A percentile compares a stretch with the other conserved stretches of the same genome.
Conservation (phyloP, 768 basidiomycete species). For the Tulasnella calospora region DNA sequence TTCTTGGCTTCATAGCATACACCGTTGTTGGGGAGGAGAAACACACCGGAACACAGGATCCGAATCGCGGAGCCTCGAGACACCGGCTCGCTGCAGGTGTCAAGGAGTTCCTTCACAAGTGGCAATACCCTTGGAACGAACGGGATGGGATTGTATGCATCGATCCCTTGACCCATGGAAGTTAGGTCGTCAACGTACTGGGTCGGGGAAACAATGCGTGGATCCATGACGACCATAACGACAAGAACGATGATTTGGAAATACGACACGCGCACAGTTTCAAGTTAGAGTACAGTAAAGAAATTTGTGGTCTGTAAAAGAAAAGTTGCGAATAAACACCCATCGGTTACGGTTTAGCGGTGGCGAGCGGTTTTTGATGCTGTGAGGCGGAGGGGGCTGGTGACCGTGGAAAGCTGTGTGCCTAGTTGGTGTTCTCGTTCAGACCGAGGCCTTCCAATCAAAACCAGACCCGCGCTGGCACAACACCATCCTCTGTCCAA, state of each 20-base stretch:
- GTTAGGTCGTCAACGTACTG: not conserved
- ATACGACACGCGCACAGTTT: not conserved
- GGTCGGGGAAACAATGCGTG: conserved; percentile 1
- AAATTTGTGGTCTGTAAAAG: not conserved
- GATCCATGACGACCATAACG: not conserved
- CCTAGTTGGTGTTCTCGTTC: not conserved
- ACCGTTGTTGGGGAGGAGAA: conserved; percentile 93
- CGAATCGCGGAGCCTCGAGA: conserved; percentile 72
- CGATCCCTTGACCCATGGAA: conserved; percentile 70
- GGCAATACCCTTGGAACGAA: conserved; percentile 93
- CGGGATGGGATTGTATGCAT: conserved; percentile 85
- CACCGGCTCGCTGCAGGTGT: conserved; percentile 79
- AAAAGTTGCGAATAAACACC: not conserved
- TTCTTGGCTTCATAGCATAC: conserved; percentile 52
- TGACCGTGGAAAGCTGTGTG: conserved; percentile 9
- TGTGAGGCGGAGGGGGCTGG: not conserved
- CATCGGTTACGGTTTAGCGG: not conserved
- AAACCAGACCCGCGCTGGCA: not conserved
- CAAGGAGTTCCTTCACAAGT: conserved; percentile 85
- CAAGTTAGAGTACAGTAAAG: not conserved
- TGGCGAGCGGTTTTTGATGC: not conserved
- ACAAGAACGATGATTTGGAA: not conserved
- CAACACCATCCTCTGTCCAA: not conserved
- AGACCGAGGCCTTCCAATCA: not conserved
- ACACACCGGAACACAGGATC: conserved; percentile 88